Base-by-base conservation (phyloP, 2,329 filamentous ascomycete species). In the Elsinoe perseae region DNA sequence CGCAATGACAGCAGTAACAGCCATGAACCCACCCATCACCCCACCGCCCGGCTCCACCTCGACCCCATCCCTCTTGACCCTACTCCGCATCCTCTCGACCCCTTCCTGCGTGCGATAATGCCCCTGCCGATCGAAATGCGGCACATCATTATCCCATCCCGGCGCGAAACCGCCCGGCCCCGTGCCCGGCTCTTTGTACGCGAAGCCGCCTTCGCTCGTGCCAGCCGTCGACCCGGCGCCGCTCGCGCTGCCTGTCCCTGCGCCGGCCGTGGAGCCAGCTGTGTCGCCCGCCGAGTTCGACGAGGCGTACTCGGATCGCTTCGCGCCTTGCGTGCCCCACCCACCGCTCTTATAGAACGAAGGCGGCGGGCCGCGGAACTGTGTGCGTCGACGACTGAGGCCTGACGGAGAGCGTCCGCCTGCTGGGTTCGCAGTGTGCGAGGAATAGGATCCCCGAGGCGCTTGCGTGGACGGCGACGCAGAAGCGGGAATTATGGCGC, bases 361-460 rank as follows among this genome's bases (percentile, higher is more conserved):
- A 0, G 92, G 91, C 52, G 93, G 91, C 2, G 93, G 92, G 0
- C 92, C 92, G 18, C 81, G 81, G 70, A 95, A 96, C 3, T 84
- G 78, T 1, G 83, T 82, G 2, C 89, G 78, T 21, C 92, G 81
- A 38, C 85, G 81, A 68, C 85, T 90, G 28, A 98, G 75, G 0
- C 93, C 93, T 1, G 83, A 89, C 0, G 93, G 83, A 0, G 91
- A 84, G 0, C 93, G 82, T 1, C 85, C 83, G 53, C 89, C 89
- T 2, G 84, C 85, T 0, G 83, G 70, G 14, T 65, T 63, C n/a
- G 61, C 57, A n/a, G 63, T 62, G 50, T 86, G 74, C 1, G 76
- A 77, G 32, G 74, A 76, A 62, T 79, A 76, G 34, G 73, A 76
- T 36, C 75, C 74, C 63, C 77, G 82, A 66, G 78, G 77, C 70